A percentile compares a stretch with the other conserved stretches of the same genome.
Evolutionary conservation across 208 protist species (phyloP).

Genomic region (Trypanosoma grayi): DNA sequence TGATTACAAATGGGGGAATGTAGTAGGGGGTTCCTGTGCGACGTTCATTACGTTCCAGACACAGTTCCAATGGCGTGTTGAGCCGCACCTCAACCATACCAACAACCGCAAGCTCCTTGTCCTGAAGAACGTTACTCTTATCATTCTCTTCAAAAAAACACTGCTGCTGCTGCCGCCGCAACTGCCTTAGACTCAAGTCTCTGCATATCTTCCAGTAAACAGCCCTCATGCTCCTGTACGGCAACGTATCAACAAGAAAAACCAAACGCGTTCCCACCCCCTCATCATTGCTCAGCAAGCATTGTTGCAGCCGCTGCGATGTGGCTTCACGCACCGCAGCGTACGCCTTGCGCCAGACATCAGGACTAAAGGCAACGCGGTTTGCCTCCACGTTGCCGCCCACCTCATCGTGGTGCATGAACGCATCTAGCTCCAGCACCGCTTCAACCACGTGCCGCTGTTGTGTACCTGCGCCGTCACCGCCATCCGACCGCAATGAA

Average conservation of each 20-base stretch:
- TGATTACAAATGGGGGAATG: slow-evolving; percentile 49
- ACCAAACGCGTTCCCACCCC: slow-evolving; percentile 27
- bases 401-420: slow-evolving; percentile 14
- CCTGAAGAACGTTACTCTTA: not conserved
- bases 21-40: slow-evolving; percentile 12
- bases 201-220: slow-evolving; percentile 67
- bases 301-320: slow-evolving; percentile 2
- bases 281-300: not conserved
- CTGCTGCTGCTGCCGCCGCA: not conserved
- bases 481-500: not conserved
- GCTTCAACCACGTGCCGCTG: slow-evolving; percentile 3
- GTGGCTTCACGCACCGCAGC: slow-evolving; percentile 17
- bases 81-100: slow-evolving; percentile 52
- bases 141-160: not conserved
- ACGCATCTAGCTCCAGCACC: slow-evolving; percentile 29
- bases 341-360: slow-evolving; percentile 25
- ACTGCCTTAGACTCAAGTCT: slow-evolving; percentile 6
- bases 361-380: slow-evolving; percentile 19
- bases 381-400: not conserved
- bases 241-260: slow-evolving; percentile 82
- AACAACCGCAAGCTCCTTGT: slow-evolving; percentile 10
- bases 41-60: slow-evolving; percentile 47
- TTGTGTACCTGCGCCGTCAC: not conserved
- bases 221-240: slow-evolving; percentile 72
- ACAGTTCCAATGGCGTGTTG: slow-evolving; percentile 35